Conservation (phyloP, 345 rosid genomes). For the Punica granatum region DNA sequence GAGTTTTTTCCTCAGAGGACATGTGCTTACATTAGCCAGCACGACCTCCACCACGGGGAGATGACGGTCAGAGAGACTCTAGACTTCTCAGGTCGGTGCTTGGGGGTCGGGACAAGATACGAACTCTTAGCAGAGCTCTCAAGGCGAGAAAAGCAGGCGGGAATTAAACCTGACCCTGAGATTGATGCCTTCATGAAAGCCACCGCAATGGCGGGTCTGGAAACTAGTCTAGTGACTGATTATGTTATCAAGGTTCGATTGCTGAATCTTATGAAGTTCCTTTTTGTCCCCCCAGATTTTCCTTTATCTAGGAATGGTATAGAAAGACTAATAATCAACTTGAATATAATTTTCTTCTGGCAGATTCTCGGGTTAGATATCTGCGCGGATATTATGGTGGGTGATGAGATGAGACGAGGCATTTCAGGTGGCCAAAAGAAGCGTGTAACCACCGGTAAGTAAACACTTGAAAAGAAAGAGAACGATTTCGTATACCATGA, state of each 20-base stretch:
- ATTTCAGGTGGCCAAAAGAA: no score
- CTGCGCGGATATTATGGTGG: no score
- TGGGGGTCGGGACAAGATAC: slow-evolving; percentile 47
- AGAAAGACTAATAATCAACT: neutral
- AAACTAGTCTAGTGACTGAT: slow-evolving; percentile 40
- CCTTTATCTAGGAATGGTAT: neutral
- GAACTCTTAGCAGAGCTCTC: slow-evolving; percentile 38
- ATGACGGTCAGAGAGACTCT: no score
- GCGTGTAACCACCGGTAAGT: slow-evolving; percentile 46
- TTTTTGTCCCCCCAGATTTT: neutral
- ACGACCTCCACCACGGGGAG: no score
- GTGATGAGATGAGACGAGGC: slow-evolving; percentile 57
- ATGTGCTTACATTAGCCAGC: no score
- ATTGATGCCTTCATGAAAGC: slow-evolving; percentile 71
- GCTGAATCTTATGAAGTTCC: no score
- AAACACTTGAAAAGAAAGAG: no score
- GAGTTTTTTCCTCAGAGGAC: slow-evolving; percentile 59
- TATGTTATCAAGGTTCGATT: slow-evolving; percentile 49
- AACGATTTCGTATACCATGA: neutral
- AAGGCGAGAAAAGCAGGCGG: slow-evolving; percentile 39
- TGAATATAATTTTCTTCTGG: no score
- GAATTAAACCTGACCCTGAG: slow-evolving; percentile 50
- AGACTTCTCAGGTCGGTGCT: slow-evolving; percentile 50
- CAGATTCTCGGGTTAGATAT: slow-evolving; percentile 54
- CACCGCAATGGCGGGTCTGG: slow-evolving; percentile 33